Evolutionary conservation across 352 stramenopile species (phyloP).

Genomic region (Globisporangium apiculatum): DNA sequence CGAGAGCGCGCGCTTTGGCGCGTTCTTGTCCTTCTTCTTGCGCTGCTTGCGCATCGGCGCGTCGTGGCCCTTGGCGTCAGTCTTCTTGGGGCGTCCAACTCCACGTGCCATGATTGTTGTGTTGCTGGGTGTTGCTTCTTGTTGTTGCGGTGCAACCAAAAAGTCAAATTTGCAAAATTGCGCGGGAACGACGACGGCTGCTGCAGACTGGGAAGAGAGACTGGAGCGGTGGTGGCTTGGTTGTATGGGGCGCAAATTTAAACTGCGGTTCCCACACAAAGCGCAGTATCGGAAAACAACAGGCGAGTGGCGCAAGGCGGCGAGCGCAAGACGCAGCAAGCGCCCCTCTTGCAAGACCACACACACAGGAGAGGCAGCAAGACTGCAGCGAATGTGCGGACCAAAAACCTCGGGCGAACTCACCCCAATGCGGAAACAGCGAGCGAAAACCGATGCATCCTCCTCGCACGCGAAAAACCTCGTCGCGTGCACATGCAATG

Average conservation of each 20-base stretch:
- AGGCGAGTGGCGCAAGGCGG: neutral
- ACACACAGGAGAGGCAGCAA: neutral
- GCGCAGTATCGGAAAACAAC: conserved; percentile 19
- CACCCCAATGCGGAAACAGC: conserved; percentile 11
- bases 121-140: neutral
- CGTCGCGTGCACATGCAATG: neutral
- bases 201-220: neutral
- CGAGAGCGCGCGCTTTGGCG: conserved; percentile 84
- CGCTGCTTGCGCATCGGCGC: conserved; percentile 68
- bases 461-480: conserved; percentile 3
- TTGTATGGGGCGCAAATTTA: conserved; percentile 54
- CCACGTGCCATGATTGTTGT: conserved; percentile 44
- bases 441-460: conserved; percentile 8
- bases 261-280: conserved; percentile 31
- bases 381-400: too few species aligned
- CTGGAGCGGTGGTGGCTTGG: conserved; percentile 6
- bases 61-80: conserved; percentile 26
- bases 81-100: conserved; percentile 67
- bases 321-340: neutral
- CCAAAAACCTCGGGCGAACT: conserved; percentile 14
- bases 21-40: conserved; percentile 91
- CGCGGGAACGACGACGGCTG: conserved; percentile 5
- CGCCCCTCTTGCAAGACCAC: neutral
- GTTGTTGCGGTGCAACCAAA: conserved; percentile 10
- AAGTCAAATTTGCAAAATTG: conserved; percentile 28